Conservation (phyloP, 148 eudicot species). For the Rheum nobile region DNA sequence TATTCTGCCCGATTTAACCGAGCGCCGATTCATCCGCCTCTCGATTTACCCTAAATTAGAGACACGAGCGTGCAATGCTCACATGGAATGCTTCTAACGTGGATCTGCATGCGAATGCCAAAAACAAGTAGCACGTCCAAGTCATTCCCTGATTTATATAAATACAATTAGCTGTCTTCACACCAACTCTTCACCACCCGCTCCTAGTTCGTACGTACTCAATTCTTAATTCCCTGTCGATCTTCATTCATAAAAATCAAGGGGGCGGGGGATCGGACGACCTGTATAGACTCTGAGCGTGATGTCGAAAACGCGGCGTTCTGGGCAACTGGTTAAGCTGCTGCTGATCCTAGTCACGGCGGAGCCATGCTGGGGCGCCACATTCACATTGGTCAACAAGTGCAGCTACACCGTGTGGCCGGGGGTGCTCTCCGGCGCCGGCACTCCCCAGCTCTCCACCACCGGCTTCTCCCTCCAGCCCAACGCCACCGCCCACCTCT, state of each 20-base stretch:
- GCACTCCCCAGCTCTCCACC: constrained; percentile 45
- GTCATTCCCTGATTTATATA: too few species aligned
- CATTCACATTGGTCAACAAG: constrained; percentile 53
- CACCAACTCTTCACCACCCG: background rate
- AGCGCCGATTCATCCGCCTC: too few species aligned
- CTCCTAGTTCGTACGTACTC: too few species aligned
- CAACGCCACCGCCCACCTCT: constrained; percentile 23
- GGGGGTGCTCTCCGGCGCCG: constrained; percentile 56
- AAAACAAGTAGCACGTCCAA: too few species aligned
- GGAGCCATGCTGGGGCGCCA: constrained; percentile 23
- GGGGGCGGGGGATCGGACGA: too few species aligned
- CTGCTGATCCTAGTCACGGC: background rate
- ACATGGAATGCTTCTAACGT: too few species aligned
- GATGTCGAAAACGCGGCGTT: background rate
- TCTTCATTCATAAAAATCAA: too few species aligned
- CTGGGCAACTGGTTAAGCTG: background rate
- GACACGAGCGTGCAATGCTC: too few species aligned
- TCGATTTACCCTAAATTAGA: too few species aligned
- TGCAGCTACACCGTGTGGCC: constrained; percentile 73
- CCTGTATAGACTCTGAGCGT: background rate
- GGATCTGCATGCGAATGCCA: too few species aligned
- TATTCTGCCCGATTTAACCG: too few species aligned
- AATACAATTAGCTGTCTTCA: background rate
- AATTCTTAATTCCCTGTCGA: too few species aligned
- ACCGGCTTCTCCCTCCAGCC: constrained; percentile 50